Evolutionary conservation across 768 basidiomycete genomes (phyloP).

Genomic region (Pluteus cervinus): DNA sequence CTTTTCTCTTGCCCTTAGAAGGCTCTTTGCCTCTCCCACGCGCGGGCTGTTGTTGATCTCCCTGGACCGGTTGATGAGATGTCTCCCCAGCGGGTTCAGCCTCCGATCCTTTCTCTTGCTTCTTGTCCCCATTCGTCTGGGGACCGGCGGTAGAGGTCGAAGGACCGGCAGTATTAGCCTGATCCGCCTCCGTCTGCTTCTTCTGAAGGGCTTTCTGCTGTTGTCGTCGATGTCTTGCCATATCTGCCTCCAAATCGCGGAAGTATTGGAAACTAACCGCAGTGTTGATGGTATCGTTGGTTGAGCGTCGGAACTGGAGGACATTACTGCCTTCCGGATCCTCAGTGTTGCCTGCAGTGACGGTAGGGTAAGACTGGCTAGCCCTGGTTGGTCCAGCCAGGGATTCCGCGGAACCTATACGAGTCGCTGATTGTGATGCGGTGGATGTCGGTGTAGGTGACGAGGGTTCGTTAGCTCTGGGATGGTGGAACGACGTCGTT

Average conservation of each 20-base stretch:
- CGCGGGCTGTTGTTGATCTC: slow-evolving; percentile 1
- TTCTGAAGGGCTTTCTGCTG: slow-evolving; percentile 16
- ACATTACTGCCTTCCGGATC: slow-evolving; percentile 31
- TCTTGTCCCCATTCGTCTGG: slow-evolving; percentile 14
- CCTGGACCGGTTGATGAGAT: slow-evolving; percentile 5
- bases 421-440: slow-evolving; percentile 19
- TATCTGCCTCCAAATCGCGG: slow-evolving; percentile 36
- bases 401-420: slow-evolving; percentile 28
- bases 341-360: no score
- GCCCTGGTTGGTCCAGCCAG: slow-evolving; percentile 16
- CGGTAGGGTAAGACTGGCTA: no score
- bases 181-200: slow-evolving; percentile 11
- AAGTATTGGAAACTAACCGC: slow-evolving; percentile 41
- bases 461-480: slow-evolving; percentile 25
- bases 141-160: slow-evolving; percentile 10
- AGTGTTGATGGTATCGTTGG: slow-evolving; percentile 35
- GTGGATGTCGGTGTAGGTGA: slow-evolving; percentile 12
- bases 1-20: slow-evolving; percentile 55
- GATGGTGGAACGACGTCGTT: slow-evolving; percentile 51
- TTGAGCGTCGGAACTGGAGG: slow-evolving; percentile 33
- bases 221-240: slow-evolving; percentile 24
- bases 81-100: background rate
- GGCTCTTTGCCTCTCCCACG: slow-evolving; percentile 2
- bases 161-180: slow-evolving; percentile 14
- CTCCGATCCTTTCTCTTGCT: slow-evolving; percentile 12